These are phyloP conservation scores for Amanita brunnescens DNA, from an alignment of 768 basidiomycete genomes.

Conservation along the genomic window DNA sequence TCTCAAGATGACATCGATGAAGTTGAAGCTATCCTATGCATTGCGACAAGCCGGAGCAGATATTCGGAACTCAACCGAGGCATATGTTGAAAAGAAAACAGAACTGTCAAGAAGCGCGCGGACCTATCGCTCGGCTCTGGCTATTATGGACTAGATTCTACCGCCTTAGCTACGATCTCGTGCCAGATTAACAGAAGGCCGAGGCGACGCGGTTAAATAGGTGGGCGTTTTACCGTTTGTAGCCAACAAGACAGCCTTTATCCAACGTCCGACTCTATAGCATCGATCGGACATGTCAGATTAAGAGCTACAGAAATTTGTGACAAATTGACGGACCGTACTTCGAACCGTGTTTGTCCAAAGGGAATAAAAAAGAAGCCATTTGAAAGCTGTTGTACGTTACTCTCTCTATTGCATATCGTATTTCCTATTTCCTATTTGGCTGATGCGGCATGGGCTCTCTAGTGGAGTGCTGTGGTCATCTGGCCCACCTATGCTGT, in stretches of 20 bases:
- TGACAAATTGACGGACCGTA: neutral
- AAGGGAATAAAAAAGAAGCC: neutral
- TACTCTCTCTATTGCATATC: neutral
- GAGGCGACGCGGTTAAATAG: neutral
- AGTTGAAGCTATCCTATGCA: no score
- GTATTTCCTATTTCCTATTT: neutral
- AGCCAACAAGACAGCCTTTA: neutral
- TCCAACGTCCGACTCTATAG: neutral
- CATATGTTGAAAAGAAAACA: no score
- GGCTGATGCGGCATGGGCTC: neutral
- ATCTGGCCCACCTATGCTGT: neutral
- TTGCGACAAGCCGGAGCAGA: no score
- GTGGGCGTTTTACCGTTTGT: neutral
- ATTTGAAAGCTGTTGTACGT: neutral
- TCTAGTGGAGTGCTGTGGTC: neutral
- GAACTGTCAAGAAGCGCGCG: neutral
- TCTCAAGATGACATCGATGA: no score
- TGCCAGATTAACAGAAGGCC: neutral
- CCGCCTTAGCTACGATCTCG: neutral
- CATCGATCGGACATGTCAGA: constrained; percentile 4
- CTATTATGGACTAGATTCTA: neutral
- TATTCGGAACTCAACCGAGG: no score
- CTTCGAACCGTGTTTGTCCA: neutral
- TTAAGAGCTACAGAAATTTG: neutral
- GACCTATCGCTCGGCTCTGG: neutral